Conservation (phyloP, 2,329 filamentous ascomycete genomes). For the Paracamarosporium sp. region DNA sequence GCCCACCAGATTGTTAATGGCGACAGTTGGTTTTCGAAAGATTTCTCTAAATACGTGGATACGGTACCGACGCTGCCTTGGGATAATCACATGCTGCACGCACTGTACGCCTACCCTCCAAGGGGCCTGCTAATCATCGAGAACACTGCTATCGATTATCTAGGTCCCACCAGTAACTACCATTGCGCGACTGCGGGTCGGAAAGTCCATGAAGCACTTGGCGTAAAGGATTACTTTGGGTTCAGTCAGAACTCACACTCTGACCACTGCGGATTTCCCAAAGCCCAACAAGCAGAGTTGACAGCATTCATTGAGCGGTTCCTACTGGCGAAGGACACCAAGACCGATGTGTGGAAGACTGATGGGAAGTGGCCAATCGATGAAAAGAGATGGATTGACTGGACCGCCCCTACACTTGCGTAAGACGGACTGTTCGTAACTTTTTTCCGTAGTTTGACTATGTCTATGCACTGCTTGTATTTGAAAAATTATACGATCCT, state of each 20-base stretch:
- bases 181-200: slow-evolving; percentile 60
- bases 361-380: slow-evolving; percentile 13
- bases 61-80: slow-evolving; percentile 49
- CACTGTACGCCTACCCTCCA: slow-evolving; percentile 55
- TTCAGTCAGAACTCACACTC: slow-evolving; percentile 59
- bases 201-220: slow-evolving; percentile 58
- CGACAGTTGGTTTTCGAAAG: slow-evolving; percentile 62
- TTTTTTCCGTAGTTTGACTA: too few relatives aligned
- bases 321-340: slow-evolving; percentile 17
- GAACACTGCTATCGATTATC: slow-evolving; percentile 60
- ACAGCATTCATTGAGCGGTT: slow-evolving; percentile 60
- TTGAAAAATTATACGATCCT: too few relatives aligned
- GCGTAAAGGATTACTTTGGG: slow-evolving; percentile 58
- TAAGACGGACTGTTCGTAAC: too few relatives aligned
- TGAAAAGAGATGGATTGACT: slow-evolving; percentile 14
- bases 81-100: slow-evolving; percentile 62
- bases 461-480: too few relatives aligned
- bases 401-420: too few relatives aligned
- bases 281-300: slow-evolving; percentile 38
- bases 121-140: slow-evolving; percentile 60
- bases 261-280: slow-evolving; percentile 61
- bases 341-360: slow-evolving; percentile 18
- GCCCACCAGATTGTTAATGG: slow-evolving; percentile 62
- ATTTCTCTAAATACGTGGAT: slow-evolving; percentile 16
- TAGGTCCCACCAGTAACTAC: slow-evolving; percentile 59